Conservation (phyloP, 2,329 filamentous ascomycete genomes). For the Pseudocercospora vitis region DNA sequence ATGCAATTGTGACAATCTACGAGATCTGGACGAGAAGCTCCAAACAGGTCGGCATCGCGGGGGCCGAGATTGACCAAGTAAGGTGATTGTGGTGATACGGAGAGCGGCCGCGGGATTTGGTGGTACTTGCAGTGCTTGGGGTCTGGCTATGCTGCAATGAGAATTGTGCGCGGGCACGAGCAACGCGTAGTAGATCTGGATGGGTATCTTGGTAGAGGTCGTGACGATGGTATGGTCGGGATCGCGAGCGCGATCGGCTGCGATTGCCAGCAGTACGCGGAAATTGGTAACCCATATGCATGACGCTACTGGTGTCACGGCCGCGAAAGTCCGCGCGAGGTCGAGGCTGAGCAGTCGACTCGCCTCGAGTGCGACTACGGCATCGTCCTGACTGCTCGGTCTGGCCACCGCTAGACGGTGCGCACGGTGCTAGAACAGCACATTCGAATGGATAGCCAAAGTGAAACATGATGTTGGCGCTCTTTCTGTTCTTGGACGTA, state of each 20-base stretch:
- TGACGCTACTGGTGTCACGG: background rate
- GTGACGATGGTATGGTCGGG: background rate
- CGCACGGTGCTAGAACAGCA: background rate
- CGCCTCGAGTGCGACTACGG: background rate
- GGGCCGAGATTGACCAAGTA: background rate
- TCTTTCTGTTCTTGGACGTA: background rate
- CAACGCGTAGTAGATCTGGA: background rate
- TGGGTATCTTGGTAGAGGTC: background rate
- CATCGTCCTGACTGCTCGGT: background rate
- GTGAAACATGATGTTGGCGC: background rate
- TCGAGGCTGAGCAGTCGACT: background rate
- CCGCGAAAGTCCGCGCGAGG: background rate
- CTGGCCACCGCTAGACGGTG: background rate
- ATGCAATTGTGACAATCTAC: background rate
- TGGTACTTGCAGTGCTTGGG: background rate
- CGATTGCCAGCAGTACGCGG: background rate
- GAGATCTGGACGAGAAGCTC: slow-evolving; percentile 1
- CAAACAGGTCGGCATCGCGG: background rate
- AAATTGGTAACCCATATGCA: background rate
- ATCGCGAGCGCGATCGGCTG: background rate
- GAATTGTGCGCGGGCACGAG: background rate
- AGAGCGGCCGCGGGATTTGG: background rate
- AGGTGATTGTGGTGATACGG: background rate
- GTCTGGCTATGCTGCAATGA: background rate
- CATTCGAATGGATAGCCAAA: slow-evolving; percentile 1